A percentile compares a stretch with the other conserved stretches of the same genome.
phyloP scores from a whole-genome alignment of 768 basidiomycete genomes.

The Mycena indigotica region DNA sequence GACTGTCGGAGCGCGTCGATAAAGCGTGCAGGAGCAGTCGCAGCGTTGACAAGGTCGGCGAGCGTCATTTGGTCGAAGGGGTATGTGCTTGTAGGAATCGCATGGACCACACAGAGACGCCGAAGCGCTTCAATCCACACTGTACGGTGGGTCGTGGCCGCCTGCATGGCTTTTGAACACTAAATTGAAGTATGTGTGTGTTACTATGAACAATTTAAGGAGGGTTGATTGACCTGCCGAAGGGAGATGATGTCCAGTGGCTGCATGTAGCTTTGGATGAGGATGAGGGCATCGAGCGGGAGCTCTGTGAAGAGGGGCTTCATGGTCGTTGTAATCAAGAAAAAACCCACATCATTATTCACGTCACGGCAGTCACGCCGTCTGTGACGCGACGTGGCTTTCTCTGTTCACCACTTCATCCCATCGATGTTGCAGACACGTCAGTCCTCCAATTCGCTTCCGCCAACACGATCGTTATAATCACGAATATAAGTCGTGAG shows the following conservation, averaged over 20 bases:
- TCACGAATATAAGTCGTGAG: no score
- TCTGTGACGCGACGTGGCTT: no score
- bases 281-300: slow-evolving; percentile 23
- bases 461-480: no score
- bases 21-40: slow-evolving; percentile 28
- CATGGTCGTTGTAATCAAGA: no score
- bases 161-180: slow-evolving; percentile 28
- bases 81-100: slow-evolving; percentile 26
- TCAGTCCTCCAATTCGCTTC: no score
- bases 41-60: slow-evolving; percentile 30
- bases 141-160: slow-evolving; percentile 23
- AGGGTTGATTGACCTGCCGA: slow-evolving; percentile 11
- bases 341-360: no score
- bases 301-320: no score
- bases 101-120: slow-evolving; percentile 23
- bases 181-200: slow-evolving; percentile 7
- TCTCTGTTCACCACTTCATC: no score
- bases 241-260: slow-evolving; percentile 24
- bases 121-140: slow-evolving; percentile 33
- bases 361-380: no score
- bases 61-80: slow-evolving; percentile 30
- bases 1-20: neutral
- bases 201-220: neutral
- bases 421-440: no score
- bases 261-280: slow-evolving; percentile 20